Evolutionary conservation across 306 rosid genomes (phyloP).

Genomic region (Medicago lupulina): DNA sequence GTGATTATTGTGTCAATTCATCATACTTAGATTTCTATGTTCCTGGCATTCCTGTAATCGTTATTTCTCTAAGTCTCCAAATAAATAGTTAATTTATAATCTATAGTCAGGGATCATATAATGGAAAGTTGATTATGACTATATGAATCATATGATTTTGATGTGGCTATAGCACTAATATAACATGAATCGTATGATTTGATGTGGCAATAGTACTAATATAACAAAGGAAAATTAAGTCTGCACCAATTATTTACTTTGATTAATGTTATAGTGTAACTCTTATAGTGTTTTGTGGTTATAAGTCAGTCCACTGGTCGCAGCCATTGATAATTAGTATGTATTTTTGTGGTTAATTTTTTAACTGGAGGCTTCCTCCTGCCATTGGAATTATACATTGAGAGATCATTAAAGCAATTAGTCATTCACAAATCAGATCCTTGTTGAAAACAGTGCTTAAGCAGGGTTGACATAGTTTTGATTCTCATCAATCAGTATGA

Average conservation of each 20-base stretch:
- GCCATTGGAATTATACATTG: background rate
- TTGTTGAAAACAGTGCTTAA: background rate
- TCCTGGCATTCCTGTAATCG: background rate
- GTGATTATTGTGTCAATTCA: slow-evolving; percentile 10
- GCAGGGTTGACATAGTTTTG: background rate
- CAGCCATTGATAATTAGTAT: background rate
- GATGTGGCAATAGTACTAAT: background rate
- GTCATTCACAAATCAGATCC: background rate
- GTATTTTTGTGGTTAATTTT: background rate
- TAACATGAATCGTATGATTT: background rate
- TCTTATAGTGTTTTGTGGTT: background rate
- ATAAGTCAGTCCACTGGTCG: background rate
- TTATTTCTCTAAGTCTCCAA: background rate
- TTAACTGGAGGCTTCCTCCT: background rate
- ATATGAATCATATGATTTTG: background rate
- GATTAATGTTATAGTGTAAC: background rate
- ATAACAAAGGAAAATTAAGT: background rate
- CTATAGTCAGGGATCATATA: background rate
- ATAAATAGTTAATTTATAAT: slow-evolving; percentile 5
- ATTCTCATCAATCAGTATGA: background rate
- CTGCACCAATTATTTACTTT: background rate
- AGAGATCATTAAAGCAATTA: slow-evolving; percentile 1
- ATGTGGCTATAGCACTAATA: background rate
- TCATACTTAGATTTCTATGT: background rate
- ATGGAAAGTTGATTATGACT: background rate